Evolutionary conservation across 2,329 filamentous ascomycete genomes (phyloP).

Genomic region (Penicillium freii): DNA sequence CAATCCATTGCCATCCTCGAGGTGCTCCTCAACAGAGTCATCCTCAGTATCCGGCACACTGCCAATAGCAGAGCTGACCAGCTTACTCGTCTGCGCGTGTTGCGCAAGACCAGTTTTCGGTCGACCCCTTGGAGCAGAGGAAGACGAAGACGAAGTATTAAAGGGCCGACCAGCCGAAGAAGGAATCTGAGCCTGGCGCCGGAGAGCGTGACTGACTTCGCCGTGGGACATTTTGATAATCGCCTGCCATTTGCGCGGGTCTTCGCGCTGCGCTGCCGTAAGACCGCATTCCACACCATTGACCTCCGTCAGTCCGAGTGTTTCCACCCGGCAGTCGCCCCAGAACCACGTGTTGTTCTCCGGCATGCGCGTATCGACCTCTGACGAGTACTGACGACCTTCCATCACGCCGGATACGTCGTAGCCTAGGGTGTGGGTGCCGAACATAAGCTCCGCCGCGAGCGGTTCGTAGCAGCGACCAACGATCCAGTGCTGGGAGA

Average conservation of each 20-base stretch:
- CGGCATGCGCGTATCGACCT: conserved; percentile 51
- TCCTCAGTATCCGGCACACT: background rate
- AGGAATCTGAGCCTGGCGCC: conserved; percentile 32
- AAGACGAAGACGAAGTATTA: background rate
- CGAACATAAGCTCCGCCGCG: conserved; percentile 49
- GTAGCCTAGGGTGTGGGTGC: conserved; percentile 38
- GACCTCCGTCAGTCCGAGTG: conserved; percentile 54
- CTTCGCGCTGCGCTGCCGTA: conserved; percentile 43
- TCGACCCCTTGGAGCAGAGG: background rate
- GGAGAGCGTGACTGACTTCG: conserved; percentile 15
- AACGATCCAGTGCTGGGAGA: conserved; percentile 54
- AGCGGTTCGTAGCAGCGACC: conserved; percentile 55
- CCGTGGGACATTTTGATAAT: conserved; percentile 48
- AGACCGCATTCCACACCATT: conserved; percentile 54
- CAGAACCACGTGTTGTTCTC: conserved; percentile 54
- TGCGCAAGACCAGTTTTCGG: conserved; percentile 26
- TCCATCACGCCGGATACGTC: conserved; percentile 49
- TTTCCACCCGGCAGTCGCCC: conserved; percentile 56
- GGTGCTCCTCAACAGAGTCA: background rate
- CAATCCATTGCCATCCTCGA: background rate
- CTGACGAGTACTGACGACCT: conserved; percentile 49
- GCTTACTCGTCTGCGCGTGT: conserved; percentile 39
- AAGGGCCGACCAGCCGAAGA: conserved; percentile 7
- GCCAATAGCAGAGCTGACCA: conserved; percentile 32
- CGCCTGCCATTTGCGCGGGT: conserved; percentile 48